Base-by-base conservation (phyloP, 2,329 filamentous ascomycete genomes). In the Microsporum canis region DNA sequence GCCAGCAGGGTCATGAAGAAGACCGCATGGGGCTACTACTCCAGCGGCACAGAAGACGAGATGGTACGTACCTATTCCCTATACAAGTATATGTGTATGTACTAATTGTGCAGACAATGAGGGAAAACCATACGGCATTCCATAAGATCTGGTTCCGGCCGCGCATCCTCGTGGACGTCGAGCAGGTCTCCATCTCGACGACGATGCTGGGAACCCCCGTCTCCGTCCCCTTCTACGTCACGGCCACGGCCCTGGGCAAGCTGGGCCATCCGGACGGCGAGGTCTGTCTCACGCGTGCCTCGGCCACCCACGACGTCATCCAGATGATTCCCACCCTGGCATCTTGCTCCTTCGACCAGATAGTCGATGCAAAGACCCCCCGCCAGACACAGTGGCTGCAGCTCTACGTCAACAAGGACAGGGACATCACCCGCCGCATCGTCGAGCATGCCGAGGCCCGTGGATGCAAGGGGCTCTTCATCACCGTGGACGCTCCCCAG, bases 311-410 rank as follows among this genome's bases (percentile, higher is more conserved):
- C 80, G 84, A 91, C 71, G 87, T 97, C 58, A 84, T 97, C 64
- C 94, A 99, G 76, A 99, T 99, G 94, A 97, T 99, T 64, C 94
- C 94, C 1, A 99, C 94, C 2, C 81, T 99, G 5, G 94, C 94
- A 1, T 96, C 91, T 1, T 97, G 94, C 78, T 94, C 91, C 0
- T 96, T 99, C 69, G 94, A 99, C 77, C 92, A 99, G 76, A 96
- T 99, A 63, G 80, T 95, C 65, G 94, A 97, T 73, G 94, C 91
- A 17, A 83, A 81, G 34, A 79, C 83, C 65, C 88, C 83, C 51
- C 86, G 88, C 64, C 91, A 96, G 74, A 85, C 91, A 3, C 94
- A 97, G 76, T 99, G 94, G 94, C 80, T 99, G 66, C 94, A 99
- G 77, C 84, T 99, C 0, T 95, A 96, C 76, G 89, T 99, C 68